phyloP scores from a whole-genome alignment of 148 eudicot genomes.

The Vaccinium myrtillus region DNA sequence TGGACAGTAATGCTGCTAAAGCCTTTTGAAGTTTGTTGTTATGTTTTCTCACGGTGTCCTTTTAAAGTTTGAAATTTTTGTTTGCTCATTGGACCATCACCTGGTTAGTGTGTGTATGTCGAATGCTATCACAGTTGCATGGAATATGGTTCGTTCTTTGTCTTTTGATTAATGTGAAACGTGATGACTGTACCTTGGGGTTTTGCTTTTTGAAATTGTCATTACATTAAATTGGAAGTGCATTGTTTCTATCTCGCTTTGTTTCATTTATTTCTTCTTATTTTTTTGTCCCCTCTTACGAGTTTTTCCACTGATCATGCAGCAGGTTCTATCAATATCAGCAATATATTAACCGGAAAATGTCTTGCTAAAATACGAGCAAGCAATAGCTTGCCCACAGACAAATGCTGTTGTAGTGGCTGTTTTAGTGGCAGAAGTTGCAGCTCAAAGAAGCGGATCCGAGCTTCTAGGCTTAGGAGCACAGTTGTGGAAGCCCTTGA shows the following conservation, averaged over 20 bases:
- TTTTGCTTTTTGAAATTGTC: background rate
- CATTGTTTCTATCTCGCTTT: constrained; percentile 3
- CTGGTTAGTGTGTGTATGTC: background rate
- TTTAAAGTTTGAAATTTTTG: background rate
- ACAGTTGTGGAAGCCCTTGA: constrained; percentile 82
- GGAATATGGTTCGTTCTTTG: background rate
- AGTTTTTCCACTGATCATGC: constrained; percentile 28
- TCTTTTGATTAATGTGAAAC: background rate
- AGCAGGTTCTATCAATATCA: constrained; percentile 90
- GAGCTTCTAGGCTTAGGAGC: constrained; percentile 52
- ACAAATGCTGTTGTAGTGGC: constrained; percentile 42
- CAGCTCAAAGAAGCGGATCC: constrained; percentile 53
- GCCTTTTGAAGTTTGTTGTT: background rate
- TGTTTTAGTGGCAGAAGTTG: constrained; percentile 36
- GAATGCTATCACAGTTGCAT: background rate
- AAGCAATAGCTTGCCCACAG: constrained; percentile 41
- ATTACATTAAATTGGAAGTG: background rate
- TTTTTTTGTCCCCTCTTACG: background rate
- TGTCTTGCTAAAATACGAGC: constrained; percentile 91
- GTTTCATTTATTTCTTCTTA: background rate
- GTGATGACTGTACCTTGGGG: background rate
- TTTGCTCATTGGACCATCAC: background rate
- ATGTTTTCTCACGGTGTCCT: background rate
- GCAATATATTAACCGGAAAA: constrained; percentile 92
- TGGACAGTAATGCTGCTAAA: too few relatives aligned